Evolutionary conservation across 2,329 filamentous ascomycete species (phyloP).

Genomic region (Cladobotryum mycophilum): DNA sequence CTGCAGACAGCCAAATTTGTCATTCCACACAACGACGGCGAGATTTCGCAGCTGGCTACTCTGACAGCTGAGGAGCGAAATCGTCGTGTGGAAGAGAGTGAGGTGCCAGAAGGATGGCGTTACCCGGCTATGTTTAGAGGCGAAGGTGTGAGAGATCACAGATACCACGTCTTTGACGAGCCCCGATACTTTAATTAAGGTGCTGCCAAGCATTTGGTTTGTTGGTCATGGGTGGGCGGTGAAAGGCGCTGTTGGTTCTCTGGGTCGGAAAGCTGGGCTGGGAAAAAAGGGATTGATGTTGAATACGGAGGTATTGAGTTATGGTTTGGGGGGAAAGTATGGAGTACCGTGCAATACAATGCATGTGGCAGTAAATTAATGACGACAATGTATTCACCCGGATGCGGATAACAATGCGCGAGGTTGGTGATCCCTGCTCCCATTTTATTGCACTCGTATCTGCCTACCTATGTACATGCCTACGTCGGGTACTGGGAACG

Average conservation of each 20-base stretch:
- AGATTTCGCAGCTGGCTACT: constrained; percentile 38
- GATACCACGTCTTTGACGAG: constrained; percentile 93
- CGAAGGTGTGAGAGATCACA: constrained; percentile 78
- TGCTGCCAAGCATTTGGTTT: background rate
- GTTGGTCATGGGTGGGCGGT: background rate
- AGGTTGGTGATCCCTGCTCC: too few relatives aligned
- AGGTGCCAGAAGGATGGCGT: constrained; percentile 69
- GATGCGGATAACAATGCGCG: too few relatives aligned
- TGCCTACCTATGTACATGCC: too few relatives aligned
- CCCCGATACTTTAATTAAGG: constrained; percentile 61
- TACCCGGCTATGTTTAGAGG: constrained; percentile 85
- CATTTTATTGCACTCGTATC: too few relatives aligned
- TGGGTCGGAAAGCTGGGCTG: background rate
- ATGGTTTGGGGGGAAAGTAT: background rate
- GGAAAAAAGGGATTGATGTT: background rate
- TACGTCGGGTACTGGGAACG: too few relatives aligned
- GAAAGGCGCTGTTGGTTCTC: background rate
- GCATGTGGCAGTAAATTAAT: too few relatives aligned
- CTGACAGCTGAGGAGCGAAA: constrained; percentile 49
- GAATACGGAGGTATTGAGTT: background rate
- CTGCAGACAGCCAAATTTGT: constrained; percentile 95
- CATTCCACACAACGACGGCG: constrained; percentile 59
- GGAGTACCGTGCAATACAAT: background rate
- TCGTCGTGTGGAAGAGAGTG: constrained; percentile 56
- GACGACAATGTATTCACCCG: too few relatives aligned